Base-by-base conservation (phyloP, 169 alveolate species). In the Perkinsus olseni region DNA sequence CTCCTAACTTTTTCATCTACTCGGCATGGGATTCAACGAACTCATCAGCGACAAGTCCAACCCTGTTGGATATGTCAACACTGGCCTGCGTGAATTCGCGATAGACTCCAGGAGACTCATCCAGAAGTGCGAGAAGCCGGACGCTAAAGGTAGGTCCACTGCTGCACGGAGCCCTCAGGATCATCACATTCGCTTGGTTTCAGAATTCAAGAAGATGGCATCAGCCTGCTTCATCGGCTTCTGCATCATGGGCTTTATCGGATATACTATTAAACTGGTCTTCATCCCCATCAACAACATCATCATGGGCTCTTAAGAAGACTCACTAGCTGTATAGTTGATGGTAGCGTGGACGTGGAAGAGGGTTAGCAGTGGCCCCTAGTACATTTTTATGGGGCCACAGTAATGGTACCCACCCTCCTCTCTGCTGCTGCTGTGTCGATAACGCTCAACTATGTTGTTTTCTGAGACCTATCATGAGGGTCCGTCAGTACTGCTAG, bases 261-360 rank as follows among this genome's bases (percentile, higher is more conserved):
- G 99, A 82, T 97, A 96, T 95, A 94, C 97, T 38, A 97, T 98
- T 39, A 97, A 97, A 96, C 96, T 98, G 92, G 98, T 98, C 50
- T 98, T 98, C 96, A 98, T 98, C 93, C 99, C 99, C 93, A 98
- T 98, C 95, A 98, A 98, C 96, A 97, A 97, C 96, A 98, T 98
- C 94, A 97, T 98, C 38, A 96, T 96, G 92, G 97, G 97, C 17
- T 62, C 82, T 28, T 62, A 62, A 62, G 13, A 24, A 28, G 34
- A 28, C 82, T 28, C 28, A 24, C 3, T 40, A 40, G 50, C 50
- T 62, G 82, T 28, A 62, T 13, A 62, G 82, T 28, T 21, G 82
- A 28, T 91, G 95, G 94, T 40, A 6, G 11, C 11, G 50, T 3
- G 21, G 11, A 6, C 11, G 11, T 3, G 3, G 50, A 40, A 40